Conservation (phyloP, 2,329 filamentous ascomycete genomes). For the Phoma sp. region DNA sequence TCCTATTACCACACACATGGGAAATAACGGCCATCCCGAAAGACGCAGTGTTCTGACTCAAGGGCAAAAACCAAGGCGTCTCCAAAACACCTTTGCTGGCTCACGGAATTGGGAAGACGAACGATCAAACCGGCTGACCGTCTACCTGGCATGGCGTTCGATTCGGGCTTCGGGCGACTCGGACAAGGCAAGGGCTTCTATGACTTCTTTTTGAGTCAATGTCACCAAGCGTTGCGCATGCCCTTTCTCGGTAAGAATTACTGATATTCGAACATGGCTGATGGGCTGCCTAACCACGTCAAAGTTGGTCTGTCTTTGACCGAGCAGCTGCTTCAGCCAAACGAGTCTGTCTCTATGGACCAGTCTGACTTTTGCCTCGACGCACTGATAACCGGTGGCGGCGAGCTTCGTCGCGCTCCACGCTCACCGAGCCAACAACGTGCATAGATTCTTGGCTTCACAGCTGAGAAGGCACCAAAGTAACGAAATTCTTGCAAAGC, state of each 20-base stretch:
- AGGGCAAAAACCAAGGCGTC: too few species aligned
- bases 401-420: slow-evolving; percentile 56
- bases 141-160: slow-evolving; percentile 95
- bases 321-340: slow-evolving; percentile 79
- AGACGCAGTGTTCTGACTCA: too few species aligned
- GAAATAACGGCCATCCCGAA: too few species aligned
- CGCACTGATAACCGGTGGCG: slow-evolving; percentile 76
- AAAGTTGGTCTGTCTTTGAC: slow-evolving; percentile 80
- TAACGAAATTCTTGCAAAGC: too few species aligned
- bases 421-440: too few species aligned
- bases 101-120: too few species aligned
- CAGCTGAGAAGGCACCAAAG: too few species aligned
- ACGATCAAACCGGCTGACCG: too few species aligned
- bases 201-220: slow-evolving; percentile 87
- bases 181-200: slow-evolving; percentile 98
- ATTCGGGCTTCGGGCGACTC: slow-evolving; percentile 74
- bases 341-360: slow-evolving; percentile 74
- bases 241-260: slow-evolving; percentile 65
- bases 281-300: slow-evolving; percentile 47
- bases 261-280: slow-evolving; percentile 37
- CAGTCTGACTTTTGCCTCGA: slow-evolving; percentile 81
- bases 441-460: too few species aligned
- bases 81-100: too few species aligned
- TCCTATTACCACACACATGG: too few species aligned
- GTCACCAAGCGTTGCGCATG: slow-evolving; percentile 62